A percentile compares a stretch with the other conserved stretches of the same genome.
phyloP scores from a whole-genome alignment of 257 asterid species.

The Nicotiana undulata region DNA sequence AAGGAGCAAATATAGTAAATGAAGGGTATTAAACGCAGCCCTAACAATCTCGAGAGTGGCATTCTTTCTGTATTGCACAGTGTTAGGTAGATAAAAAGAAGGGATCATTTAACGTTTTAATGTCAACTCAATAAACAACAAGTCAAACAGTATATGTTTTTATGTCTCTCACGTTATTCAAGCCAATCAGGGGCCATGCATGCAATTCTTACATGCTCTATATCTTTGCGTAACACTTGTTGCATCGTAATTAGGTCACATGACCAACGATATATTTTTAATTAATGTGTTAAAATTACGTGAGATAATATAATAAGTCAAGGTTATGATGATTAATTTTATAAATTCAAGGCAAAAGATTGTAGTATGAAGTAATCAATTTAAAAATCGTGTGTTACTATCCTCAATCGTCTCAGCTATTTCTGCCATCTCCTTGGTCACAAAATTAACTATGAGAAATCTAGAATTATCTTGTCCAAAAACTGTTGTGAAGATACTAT shows the following conservation, averaged over 20 bases:
- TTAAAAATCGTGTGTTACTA: no score
- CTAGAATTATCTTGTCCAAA: no score
- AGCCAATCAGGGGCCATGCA: constrained; percentile 15
- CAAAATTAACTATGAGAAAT: no score
- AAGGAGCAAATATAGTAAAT: constrained; percentile 20
- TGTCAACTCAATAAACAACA: neutral
- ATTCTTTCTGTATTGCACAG: constrained; percentile 23
- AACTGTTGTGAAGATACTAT: no score
- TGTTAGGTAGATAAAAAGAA: constrained; percentile 35
- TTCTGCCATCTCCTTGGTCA: no score
- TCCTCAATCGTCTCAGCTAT: no score
- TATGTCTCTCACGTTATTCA: constrained; percentile 14
- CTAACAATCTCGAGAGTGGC: constrained; percentile 36
- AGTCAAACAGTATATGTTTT: neutral
- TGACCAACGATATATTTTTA: no score
- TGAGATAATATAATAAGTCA: no score
- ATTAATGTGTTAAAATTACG: no score
- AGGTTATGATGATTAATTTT: no score
- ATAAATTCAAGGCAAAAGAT: no score
- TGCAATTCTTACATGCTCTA: constrained; percentile 8
- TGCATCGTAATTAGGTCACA: neutral
- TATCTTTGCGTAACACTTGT: neutral
- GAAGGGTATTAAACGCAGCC: constrained; percentile 15
- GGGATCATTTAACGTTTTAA: neutral
- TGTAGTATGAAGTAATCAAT: no score